Conservation (phyloP, 2,329 filamentous ascomycete genomes). For the Penicillium sp. region DNA sequence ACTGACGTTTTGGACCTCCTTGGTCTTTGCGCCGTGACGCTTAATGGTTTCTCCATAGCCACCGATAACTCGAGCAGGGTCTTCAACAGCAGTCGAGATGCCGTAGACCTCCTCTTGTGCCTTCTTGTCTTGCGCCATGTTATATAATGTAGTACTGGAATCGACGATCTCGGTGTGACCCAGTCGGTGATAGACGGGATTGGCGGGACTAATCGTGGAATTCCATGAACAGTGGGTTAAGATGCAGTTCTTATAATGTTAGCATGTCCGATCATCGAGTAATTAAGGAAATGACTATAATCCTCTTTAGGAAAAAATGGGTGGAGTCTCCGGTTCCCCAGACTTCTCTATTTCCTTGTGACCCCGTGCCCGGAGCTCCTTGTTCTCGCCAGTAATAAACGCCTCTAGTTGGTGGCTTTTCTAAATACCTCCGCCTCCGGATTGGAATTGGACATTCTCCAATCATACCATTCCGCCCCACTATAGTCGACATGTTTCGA, state of each 20-base stretch:
- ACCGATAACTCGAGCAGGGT: conserved; percentile 12
- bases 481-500: not conserved
- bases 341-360: conserved; percentile 14
- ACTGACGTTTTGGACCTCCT: conserved; percentile 44
- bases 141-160: not conserved
- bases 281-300: not conserved
- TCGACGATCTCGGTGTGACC: conserved; percentile 1
- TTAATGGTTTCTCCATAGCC: conserved; percentile 23
- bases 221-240: conserved; percentile 5
- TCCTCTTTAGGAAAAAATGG: conserved; percentile 5
- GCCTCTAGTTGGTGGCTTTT: conserved; percentile 16
- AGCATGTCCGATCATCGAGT: not conserved
- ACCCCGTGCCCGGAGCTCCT: conserved; percentile 7
- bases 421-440: conserved; percentile 18
- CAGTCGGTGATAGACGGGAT: not conserved
- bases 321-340: conserved; percentile 13
- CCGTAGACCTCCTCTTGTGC: conserved; percentile 17
- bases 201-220: conserved; percentile 7
- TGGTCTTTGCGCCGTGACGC: conserved; percentile 37
- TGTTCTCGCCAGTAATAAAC: conserved; percentile 8
- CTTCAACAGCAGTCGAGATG: conserved; percentile 15
- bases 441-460: conserved; percentile 20
- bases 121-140: conserved; percentile 21
- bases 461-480: conserved; percentile 11
- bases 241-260: conserved; percentile 19